Evolutionary conservation across 2,329 filamentous ascomycete species (phyloP), one percentile per base, ranked within the genome.

Genomic region (Biscogniauxia sp.): DNA sequence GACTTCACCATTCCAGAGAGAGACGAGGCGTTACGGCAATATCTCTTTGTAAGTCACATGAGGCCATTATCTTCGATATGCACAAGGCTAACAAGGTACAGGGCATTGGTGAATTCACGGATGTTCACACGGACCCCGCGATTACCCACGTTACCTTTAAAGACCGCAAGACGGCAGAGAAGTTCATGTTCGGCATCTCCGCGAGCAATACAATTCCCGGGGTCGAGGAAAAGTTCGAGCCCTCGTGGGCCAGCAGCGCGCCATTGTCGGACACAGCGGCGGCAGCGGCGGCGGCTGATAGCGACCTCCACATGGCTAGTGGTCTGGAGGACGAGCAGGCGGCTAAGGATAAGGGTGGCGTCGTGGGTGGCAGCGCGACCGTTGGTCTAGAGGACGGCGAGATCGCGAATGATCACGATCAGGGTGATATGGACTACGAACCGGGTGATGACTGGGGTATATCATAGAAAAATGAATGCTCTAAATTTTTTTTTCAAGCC

Each of bases 81-180:
- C 11, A 60, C 25, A 57, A 57, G n/a, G 64, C 73, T 72, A 70
- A 76, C 62, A 63, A 60, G 4, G 59, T 59, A 17, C 56, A 88
- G 86, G 84, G 84, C 62, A 77, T 88, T 32, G 86, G 86, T 56
- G 86, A 88, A 61, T 88, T 87, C 66, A 82, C 82, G 41, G 82
- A 83, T 28, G 82, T 89, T 28, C 79, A 85, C 37, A 77, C 79
- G 3, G 79, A 77, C 2, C 73, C 80, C 0, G 64, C 74, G 1
- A 72, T 75, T 0, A 84, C 86, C 1, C 77, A 82, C 57, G 82
- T 90, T 56, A 83, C 82, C 5, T 90, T 90, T 72, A 86, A 84
- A 60, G 86, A 90, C 68, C 84, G 87, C 60, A 85, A 85, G 70
- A 88, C 88, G 15, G 91, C 89, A 3, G 91, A 94, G 72, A 87